A percentile compares a stretch with the other conserved stretches of the same genome.
phyloP scores from a whole-genome alignment of 345 rosid species.

The Xanthoceras sorbifolium region DNA sequence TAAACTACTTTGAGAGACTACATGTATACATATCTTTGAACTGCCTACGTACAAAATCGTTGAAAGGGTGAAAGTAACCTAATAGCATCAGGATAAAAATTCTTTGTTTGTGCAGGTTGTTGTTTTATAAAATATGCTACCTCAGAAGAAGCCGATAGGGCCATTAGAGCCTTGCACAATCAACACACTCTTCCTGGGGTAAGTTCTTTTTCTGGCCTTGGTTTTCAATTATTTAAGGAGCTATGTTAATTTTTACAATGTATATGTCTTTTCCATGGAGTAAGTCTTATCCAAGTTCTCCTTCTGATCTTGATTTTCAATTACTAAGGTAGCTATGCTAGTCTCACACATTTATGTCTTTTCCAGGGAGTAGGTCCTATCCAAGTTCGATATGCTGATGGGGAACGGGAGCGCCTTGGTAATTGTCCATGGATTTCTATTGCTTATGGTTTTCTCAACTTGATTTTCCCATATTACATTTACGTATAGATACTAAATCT shows the following conservation, averaged over 20 bases:
- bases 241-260: constrained; percentile 15
- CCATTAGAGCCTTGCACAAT: constrained; percentile 95
- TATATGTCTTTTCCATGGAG: constrained; percentile 60
- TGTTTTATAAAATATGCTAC: constrained; percentile 97
- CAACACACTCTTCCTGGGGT: constrained; percentile 92
- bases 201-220: constrained; percentile 33
- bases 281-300: constrained; percentile 85
- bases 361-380: constrained; percentile 90
- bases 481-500: not conserved
- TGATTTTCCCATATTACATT: constrained; percentile 3
- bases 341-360: constrained; percentile 25
- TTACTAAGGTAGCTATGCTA: not conserved
- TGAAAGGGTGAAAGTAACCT: constrained; percentile 28
- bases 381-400: constrained; percentile 99
- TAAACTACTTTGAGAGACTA: not conserved
- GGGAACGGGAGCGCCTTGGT: constrained; percentile 98
- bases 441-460: constrained; percentile 16
- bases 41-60: constrained; percentile 14
- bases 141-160: constrained; percentile 92
- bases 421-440: constrained; percentile 25
- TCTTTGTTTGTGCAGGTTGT: constrained; percentile 77
- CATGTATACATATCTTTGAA: constrained; percentile 11
- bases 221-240: not conserved
- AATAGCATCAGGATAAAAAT: constrained; percentile 44
- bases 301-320: constrained; percentile 14